Conservation (phyloP, 345 rosid genomes). For the Gossypium sturtianum region DNA sequence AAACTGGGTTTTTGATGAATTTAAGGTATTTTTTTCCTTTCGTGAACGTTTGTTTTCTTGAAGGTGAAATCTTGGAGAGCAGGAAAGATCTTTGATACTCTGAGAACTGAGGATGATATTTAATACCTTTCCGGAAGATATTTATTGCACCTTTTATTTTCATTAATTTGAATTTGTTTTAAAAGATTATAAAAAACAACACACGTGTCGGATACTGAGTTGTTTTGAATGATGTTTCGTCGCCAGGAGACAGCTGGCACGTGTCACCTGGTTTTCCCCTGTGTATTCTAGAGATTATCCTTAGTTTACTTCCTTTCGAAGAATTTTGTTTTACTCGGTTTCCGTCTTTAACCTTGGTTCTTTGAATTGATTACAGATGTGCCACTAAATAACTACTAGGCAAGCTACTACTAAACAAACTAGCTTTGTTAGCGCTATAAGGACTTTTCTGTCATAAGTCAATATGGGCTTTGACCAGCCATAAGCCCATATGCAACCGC, state of each 20-base stretch:
- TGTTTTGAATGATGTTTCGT: not conserved
- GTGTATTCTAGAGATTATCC: not conserved
- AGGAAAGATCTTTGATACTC: no score
- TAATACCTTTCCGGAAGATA: no score
- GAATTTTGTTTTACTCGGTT: not conserved
- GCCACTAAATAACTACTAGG: not conserved
- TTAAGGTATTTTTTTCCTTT: no score
- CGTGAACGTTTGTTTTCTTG: no score
- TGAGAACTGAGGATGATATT: no score
- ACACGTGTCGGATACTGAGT: not conserved
- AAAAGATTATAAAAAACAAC: not conserved
- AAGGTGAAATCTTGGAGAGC: no score
- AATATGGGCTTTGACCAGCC: not conserved
- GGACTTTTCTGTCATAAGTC: not conserved
- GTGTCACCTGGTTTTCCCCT: not conserved
- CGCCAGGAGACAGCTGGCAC: not conserved
- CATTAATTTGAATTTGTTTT: no score
- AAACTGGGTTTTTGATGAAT: no score
- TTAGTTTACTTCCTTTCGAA: conserved; percentile 3
- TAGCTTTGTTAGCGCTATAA: not conserved
- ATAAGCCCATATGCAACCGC: not conserved
- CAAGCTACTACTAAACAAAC: not conserved
- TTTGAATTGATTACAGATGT: not conserved
- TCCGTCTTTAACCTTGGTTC: not conserved
- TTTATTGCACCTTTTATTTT: no score